Evolutionary conservation across 2,329 filamentous ascomycete genomes (phyloP).

Genomic region (Aplosporella prunicola): DNA sequence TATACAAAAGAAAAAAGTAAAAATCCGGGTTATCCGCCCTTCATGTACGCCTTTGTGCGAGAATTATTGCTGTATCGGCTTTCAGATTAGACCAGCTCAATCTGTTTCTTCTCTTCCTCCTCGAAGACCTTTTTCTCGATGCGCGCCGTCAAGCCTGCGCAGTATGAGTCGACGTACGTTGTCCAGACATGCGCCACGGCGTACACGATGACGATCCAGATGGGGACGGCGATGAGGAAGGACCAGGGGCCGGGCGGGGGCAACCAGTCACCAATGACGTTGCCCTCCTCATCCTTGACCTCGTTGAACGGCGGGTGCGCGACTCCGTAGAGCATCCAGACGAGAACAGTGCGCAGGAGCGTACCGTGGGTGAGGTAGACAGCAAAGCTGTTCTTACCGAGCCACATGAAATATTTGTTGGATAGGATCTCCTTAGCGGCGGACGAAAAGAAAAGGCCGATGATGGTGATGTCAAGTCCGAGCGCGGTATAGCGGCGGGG

Average conservation of each 20-base stretch:
- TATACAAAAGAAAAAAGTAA: no score
- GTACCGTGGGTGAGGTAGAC: slow-evolving; percentile 48
- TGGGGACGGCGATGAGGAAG: slow-evolving; percentile 35
- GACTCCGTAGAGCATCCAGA: slow-evolving; percentile 45
- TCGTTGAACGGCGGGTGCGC: slow-evolving; percentile 35
- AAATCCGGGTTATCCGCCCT: no score
- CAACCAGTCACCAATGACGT: slow-evolving; percentile 34
- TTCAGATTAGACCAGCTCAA: slow-evolving; percentile 1
- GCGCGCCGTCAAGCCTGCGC: slow-evolving; percentile 39
- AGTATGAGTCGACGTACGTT: slow-evolving; percentile 42
- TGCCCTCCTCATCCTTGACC: slow-evolving; percentile 30
- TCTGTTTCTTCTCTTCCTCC: slow-evolving; percentile 21
- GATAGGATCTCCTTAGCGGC: slow-evolving; percentile 40
- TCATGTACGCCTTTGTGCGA: no score
- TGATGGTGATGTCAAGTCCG: slow-evolving; percentile 40
- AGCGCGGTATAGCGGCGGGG: slow-evolving; percentile 36
- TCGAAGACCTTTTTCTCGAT: slow-evolving; percentile 42
- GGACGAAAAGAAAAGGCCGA: slow-evolving; percentile 44
- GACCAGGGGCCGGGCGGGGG: slow-evolving; percentile 30
- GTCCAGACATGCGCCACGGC: slow-evolving; percentile 42
- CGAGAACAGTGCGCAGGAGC: slow-evolving; percentile 41
- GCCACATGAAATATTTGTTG: slow-evolving; percentile 43
- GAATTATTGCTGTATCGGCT: neutral
- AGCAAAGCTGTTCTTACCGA: slow-evolving; percentile 47
- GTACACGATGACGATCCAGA: slow-evolving; percentile 41